Base-by-base conservation (phyloP, 306 rosid genomes). In the Oemleria cerasiformis region DNA sequence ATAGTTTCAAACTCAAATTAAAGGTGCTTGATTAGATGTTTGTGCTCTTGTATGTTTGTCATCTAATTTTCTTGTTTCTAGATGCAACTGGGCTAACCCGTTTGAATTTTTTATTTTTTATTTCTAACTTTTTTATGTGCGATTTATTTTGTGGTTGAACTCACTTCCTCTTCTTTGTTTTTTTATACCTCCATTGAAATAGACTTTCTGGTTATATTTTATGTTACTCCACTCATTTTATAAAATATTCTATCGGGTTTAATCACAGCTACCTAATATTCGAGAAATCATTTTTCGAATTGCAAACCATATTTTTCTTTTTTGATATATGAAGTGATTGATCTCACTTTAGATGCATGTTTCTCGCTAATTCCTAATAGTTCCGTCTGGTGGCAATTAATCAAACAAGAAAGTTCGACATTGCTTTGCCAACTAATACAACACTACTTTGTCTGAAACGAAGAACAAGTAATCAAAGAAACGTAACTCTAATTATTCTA, bases 401-500 rank as follows among this genome's bases (percentile, higher is more conserved):
- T 23, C 2, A 36, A 25, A 20, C 49, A 45, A 44, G 56, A 44
- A 7, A 15, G 4, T 65, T 14, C 21, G 17, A 11, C 72, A 36
- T 8, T 49, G 30, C 68, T 25, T 40, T 45, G 39, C 53, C 49
- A 64, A 74, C 63, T 25, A 79, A 75, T 59, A 72, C 5, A 14
- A 59, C 59, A 9, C n/a, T 17, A 12, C 59, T 36, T 39, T 45
- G 30, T 56, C 66, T 41, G 8, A 43, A 15, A 14, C 44, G 15
- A 9, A 47, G 50, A 21, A 20, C 49, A 72, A 51, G 41, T 55
- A 67, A 60, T 54, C 61, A 48, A 73, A 62, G 30, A 25, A 25
- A 25, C 30, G 30, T 25, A 25, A 25, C 30, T 25, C 30, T 25
- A 25, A 25, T 25, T 25, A 25, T 25, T 25, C 1, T 1, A 25